phyloP scores from a whole-genome alignment of 768 basidiomycete species.

The Pleurotus ostreatus region DNA sequence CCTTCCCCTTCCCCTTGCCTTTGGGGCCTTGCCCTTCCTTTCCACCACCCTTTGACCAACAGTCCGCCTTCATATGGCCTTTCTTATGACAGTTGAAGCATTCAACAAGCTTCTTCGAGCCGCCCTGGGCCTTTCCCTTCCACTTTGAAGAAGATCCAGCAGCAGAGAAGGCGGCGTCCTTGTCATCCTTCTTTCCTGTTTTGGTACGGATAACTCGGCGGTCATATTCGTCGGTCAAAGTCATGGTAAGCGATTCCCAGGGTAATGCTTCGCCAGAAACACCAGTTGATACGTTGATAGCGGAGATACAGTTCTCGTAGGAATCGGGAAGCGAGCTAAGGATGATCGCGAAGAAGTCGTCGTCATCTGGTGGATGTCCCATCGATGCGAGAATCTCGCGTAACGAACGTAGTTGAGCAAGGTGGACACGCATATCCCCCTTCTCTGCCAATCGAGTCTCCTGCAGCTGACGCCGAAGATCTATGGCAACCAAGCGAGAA shows the following conservation, averaged over 20 bases:
- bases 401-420: neutral
- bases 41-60: conserved; percentile 28
- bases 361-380: neutral
- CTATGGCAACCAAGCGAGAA: neutral
- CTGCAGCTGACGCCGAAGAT: neutral
- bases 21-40: conserved; percentile 28
- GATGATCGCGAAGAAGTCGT: conserved; percentile 2
- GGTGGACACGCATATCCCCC: neutral
- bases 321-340: neutral
- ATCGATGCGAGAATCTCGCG: neutral
- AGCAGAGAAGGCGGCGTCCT: neutral
- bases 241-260: neutral
- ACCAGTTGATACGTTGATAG: neutral
- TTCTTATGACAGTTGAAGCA: conserved; percentile 29
- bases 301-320: neutral
- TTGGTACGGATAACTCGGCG: neutral
- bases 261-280: neutral
- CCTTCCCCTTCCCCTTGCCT: conserved; percentile 14
- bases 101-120: conserved; percentile 9
- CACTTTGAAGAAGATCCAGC: neutral
- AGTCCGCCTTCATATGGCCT: conserved; percentile 23
- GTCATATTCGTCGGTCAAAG: neutral
- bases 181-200: neutral
- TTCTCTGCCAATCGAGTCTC: neutral
- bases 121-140: neutral